Conservation (phyloP, 441 rosid genomes). For the Melianthus villosus region DNA sequence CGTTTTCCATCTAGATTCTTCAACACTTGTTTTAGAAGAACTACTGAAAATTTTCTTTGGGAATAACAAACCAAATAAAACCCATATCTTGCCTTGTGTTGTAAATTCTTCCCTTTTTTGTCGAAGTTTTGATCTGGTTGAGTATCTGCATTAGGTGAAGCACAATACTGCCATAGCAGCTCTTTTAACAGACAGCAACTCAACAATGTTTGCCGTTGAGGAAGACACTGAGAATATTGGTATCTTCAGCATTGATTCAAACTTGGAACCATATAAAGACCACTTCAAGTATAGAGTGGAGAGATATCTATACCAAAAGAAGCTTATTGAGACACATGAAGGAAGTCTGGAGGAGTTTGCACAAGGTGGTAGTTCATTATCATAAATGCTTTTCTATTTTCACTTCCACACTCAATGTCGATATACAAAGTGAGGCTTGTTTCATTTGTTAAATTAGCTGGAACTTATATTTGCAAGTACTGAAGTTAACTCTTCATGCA, state of each 20-base stretch:
- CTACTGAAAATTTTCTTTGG: no score
- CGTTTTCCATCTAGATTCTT: no score
- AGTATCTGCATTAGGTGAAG: slow-evolving; percentile 14
- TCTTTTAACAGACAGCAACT: slow-evolving; percentile 27
- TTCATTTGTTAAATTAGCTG: no score
- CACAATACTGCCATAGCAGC: slow-evolving; percentile 21
- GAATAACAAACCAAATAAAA: no score
- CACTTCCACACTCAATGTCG: neutral
- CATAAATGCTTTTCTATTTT: neutral
- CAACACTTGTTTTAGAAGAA: no score
- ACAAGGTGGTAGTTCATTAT: slow-evolving; percentile 26
- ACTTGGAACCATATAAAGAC: slow-evolving; percentile 37
- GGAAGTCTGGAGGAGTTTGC: slow-evolving; percentile 64
- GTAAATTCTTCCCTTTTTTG: neutral
- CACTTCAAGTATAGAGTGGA: slow-evolving; percentile 46
- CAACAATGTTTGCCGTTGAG: slow-evolving; percentile 20
- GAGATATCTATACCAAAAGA: slow-evolving; percentile 37
- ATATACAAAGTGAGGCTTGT: no score
- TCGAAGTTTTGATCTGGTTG: slow-evolving; percentile 1
- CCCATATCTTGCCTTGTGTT: no score
- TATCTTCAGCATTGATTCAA: slow-evolving; percentile 34
- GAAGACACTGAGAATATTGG: slow-evolving; percentile 29
- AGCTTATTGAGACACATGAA: slow-evolving; percentile 40
- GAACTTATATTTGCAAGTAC: no score
- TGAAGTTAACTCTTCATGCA: no score